phyloP scores from a whole-genome alignment of 2,329 filamentous ascomycete species.

The Pestalotiopsis sp. region DNA sequence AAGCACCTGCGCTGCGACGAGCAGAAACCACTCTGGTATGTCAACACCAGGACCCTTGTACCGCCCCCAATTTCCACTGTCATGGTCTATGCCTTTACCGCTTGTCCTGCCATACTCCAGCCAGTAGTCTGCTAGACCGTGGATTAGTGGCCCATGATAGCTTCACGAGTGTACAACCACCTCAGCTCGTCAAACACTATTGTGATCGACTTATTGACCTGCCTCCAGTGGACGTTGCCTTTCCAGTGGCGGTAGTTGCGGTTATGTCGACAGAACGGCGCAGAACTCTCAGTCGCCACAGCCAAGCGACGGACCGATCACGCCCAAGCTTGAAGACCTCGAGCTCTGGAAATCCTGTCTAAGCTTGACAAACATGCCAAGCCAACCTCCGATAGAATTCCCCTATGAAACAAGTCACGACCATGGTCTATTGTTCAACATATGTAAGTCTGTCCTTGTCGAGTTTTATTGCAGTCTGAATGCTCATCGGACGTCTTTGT shows the following conservation, averaged over 20 bases:
- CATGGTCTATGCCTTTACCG: background rate
- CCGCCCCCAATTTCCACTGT: background rate
- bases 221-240: conserved; percentile 26
- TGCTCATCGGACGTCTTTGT: background rate
- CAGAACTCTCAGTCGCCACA: conserved; percentile 18
- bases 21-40: conserved; percentile 29
- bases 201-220: conserved; percentile 16
- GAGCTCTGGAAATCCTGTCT: conserved; percentile 13
- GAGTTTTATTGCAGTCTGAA: conserved; percentile 7
- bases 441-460: conserved; percentile 20
- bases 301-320: conserved; percentile 16
- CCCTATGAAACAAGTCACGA: conserved; percentile 24
- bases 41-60: conserved; percentile 7
- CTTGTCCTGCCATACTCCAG: no score
- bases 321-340: conserved; percentile 17
- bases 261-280: conserved; percentile 20
- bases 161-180: background rate
- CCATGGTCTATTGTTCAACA: conserved; percentile 24
- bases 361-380: conserved; percentile 13
- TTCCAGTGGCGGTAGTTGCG: conserved; percentile 26
- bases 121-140: background rate
- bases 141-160: background rate
- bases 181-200: background rate
- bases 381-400: conserved; percentile 22
- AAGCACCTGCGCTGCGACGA: conserved; percentile 30